Percentiles rank a stretch among this genome's conserved stretches.
Evolutionary conservation across 257 asterid species (phyloP).

Genomic region (Rubia yunnanensis): DNA sequence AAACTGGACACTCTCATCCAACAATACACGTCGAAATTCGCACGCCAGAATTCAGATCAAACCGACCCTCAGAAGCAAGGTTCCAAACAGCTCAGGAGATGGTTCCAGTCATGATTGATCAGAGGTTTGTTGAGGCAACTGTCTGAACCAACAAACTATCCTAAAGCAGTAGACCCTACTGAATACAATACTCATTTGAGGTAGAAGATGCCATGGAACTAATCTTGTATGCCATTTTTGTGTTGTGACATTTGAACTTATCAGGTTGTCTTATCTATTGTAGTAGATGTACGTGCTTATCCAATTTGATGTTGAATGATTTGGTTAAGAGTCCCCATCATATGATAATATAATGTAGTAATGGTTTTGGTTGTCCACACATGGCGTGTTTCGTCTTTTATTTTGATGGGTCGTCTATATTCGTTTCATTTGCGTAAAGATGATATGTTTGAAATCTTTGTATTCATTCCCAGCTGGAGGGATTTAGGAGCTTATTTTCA

Average conservation of each 20-base stretch:
- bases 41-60: constrained; percentile 27
- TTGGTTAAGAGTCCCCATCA: neutral
- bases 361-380: neutral
- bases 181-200: too few relatives aligned
- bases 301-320: constrained; percentile 15
- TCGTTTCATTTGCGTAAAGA: neutral
- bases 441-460: neutral
- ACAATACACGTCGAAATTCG: constrained; percentile 61
- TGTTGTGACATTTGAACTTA: neutral
- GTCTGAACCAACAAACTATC: neutral
- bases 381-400: constrained; percentile 4
- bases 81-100: constrained; percentile 67
- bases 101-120: constrained; percentile 53
- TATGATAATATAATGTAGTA: too few relatives aligned
- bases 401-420: neutral
- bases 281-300: neutral
- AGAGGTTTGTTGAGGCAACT: too few relatives aligned
- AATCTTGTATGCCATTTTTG: too few relatives aligned
- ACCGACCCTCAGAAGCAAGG: constrained; percentile 38
- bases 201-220: too few relatives aligned
- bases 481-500: neutral
- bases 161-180: neutral
- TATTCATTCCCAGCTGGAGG: neutral
- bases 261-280: neutral
- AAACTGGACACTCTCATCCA: constrained; percentile 72